Evolutionary conservation across 768 basidiomycete genomes (phyloP).

Genomic region (Dacryopinax spathularia): DNA sequence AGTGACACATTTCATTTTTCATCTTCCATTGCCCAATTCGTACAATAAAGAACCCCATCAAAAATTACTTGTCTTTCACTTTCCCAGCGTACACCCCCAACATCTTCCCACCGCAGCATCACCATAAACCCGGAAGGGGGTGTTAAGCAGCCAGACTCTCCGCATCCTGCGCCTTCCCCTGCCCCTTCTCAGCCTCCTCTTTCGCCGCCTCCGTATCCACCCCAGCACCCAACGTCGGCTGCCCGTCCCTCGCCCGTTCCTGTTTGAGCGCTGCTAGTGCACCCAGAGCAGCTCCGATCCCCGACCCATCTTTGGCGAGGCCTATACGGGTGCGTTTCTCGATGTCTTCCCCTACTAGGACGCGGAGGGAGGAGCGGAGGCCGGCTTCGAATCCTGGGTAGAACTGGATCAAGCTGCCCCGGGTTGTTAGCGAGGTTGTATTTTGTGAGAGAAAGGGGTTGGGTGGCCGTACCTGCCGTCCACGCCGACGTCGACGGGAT

Average conservation of each 20-base stretch:
- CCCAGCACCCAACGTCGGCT: not conserved
- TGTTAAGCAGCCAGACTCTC: too few relatives aligned
- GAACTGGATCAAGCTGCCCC: conserved; percentile 65
- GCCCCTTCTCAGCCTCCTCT: too few relatives aligned
- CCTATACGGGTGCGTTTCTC: conserved; percentile 75
- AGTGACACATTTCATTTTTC: too few relatives aligned
- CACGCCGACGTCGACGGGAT: conserved; percentile 63
- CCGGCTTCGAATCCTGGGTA: conserved; percentile 75
- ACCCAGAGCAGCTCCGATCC: conserved; percentile 62
- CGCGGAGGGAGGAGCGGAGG: conserved; percentile 58
- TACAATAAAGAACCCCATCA: too few relatives aligned
- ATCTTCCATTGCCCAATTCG: too few relatives aligned
- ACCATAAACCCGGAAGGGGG: too few relatives aligned
- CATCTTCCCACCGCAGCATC: too few relatives aligned
- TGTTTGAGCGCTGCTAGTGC: not conserved
- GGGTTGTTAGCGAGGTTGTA: too few relatives aligned
- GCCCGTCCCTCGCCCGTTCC: not conserved
- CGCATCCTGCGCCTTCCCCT: too few relatives aligned
- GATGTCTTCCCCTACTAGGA: conserved; percentile 63
- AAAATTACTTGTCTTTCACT: too few relatives aligned
- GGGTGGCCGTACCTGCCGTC: conserved; percentile 62
- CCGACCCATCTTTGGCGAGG: conserved; percentile 92
- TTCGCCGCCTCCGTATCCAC: not conserved
- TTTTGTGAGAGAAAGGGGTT: not conserved
- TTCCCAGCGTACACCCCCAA: too few relatives aligned